Percentiles rank a stretch among this genome's conserved stretches.
These are phyloP conservation scores for Aureobasidium pullulans DNA, from an alignment of 2,329 filamentous ascomycete genomes.

Conservation along the genomic window DNA sequence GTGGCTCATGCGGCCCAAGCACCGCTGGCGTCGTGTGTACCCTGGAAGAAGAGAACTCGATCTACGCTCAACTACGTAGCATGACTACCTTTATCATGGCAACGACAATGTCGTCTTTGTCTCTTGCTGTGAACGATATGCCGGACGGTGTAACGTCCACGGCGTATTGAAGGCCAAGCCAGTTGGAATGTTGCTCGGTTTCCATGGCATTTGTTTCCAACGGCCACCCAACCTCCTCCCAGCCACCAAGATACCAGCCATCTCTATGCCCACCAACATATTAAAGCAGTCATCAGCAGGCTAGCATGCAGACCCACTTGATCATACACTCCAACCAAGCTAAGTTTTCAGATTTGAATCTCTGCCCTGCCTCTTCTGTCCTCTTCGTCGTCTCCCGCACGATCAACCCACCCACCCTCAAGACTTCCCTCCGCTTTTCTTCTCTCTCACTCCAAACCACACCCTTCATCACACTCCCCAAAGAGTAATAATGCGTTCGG, in stretches of 20 bases:
- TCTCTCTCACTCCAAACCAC: not conserved
- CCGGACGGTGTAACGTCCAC: conserved; percentile 1
- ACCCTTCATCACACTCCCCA: not conserved
- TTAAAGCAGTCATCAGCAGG: conserved; percentile 7
- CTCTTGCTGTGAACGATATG: not conserved
- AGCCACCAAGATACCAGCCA: conserved; percentile 11
- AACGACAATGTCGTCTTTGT: not conserved
- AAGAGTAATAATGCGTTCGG: conserved; percentile 10
- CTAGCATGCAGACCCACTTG: conserved; percentile 7
- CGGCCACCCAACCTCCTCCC: conserved; percentile 9
- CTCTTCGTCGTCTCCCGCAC: not conserved
- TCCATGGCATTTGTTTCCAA: conserved; percentile 8
- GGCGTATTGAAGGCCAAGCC: conserved; percentile 1
- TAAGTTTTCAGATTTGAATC: conserved; percentile 2
- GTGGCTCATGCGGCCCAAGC: too few relatives aligned
- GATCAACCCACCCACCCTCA: not conserved
- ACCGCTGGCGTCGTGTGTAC: too few relatives aligned
- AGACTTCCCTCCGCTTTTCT: not conserved
- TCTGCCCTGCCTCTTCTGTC: not conserved
- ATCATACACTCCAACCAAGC: not conserved
- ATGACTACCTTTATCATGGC: not conserved
- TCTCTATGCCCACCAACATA: conserved; percentile 6
- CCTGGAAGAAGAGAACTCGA: too few relatives aligned
- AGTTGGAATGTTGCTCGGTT: conserved; percentile 10
- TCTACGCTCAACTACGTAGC: too few relatives aligned